A percentile compares a stretch with the other conserved stretches of the same genome.
phyloP scores from a whole-genome alignment of 1,284 basidiomycete genomes.

The Vanrija sp. region DNA sequence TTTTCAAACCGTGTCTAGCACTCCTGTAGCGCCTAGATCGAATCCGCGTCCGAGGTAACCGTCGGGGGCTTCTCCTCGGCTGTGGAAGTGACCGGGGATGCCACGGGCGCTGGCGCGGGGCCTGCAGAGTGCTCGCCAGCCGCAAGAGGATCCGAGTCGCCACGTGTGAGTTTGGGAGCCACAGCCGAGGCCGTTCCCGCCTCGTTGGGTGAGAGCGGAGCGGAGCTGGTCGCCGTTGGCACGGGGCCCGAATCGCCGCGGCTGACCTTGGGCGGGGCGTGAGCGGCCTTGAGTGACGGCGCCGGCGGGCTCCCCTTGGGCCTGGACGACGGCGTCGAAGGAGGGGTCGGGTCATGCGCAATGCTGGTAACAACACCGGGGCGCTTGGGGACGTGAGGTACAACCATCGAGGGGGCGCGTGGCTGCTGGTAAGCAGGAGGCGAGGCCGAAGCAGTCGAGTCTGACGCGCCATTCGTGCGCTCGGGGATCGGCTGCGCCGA shows the following conservation, averaged over 20 bases:
- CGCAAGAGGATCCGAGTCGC: neutral
- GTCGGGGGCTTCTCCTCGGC: no score
- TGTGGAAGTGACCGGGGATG: no score
- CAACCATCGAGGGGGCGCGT: slow-evolving; percentile 29
- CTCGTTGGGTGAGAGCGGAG: neutral
- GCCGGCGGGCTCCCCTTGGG: neutral
- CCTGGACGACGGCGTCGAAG: neutral
- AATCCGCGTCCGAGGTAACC: no score
- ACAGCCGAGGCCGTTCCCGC: neutral
- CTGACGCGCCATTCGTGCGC: no score
- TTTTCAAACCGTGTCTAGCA: no score
- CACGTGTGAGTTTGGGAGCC: neutral
- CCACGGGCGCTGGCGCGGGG: no score
- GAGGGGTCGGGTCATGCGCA: slow-evolving; percentile 2
- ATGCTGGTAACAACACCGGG: slow-evolving; percentile 40
- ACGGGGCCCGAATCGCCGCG: slow-evolving; percentile 1
- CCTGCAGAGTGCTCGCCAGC: neutral
- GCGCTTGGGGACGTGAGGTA: slow-evolving; percentile 41
- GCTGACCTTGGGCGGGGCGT: neutral
- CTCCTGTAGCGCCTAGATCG: no score
- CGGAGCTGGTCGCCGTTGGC: neutral
- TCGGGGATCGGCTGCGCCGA: no score
- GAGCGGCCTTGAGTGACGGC: neutral
- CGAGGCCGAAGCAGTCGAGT: neutral
- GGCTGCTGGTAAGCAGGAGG: no score